Conservation (phyloP, 2,329 filamentous ascomycete species). For the Penicillium sp. region DNA sequence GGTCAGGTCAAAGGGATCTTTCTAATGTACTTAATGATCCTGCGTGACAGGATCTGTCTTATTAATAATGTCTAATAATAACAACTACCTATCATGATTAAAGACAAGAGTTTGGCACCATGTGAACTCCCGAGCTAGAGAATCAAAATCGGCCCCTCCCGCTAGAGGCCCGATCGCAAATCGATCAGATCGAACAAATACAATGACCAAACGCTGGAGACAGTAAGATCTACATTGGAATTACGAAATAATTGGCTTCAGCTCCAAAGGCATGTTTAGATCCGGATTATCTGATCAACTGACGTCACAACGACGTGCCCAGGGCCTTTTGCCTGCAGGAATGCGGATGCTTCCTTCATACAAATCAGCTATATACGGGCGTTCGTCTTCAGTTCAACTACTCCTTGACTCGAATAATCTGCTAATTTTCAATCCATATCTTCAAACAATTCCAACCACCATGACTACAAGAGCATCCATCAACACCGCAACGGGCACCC, state of each 20-base stretch:
- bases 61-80: not conserved
- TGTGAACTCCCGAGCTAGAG: not conserved
- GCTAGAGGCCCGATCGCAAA: not conserved
- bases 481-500: conserved; percentile 63
- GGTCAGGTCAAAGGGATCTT: not conserved
- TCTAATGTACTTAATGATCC: not conserved
- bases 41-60: not conserved
- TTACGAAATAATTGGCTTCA: not conserved
- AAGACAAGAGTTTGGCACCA: not conserved
- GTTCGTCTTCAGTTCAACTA: too few relatives aligned
- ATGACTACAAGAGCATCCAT: conserved; percentile 40
- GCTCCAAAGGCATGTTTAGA: not conserved
- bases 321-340: not conserved
- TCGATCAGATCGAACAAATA: conserved; percentile 3
- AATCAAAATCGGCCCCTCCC: not conserved
- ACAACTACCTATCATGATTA: too few relatives aligned
- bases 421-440: too few relatives aligned
- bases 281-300: conserved; percentile 23
- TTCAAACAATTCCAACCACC: conserved; percentile 2
- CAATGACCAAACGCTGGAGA: not conserved
- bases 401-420: not conserved
- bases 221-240: not conserved
- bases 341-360: not conserved
- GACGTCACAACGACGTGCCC: conserved; percentile 30
- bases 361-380: not conserved